Percentiles rank a stretch among this genome's conserved stretches.
phyloP scores from a whole-genome alignment of 805 yeast genomes.

The Jamesozyma gamospora region DNA sequence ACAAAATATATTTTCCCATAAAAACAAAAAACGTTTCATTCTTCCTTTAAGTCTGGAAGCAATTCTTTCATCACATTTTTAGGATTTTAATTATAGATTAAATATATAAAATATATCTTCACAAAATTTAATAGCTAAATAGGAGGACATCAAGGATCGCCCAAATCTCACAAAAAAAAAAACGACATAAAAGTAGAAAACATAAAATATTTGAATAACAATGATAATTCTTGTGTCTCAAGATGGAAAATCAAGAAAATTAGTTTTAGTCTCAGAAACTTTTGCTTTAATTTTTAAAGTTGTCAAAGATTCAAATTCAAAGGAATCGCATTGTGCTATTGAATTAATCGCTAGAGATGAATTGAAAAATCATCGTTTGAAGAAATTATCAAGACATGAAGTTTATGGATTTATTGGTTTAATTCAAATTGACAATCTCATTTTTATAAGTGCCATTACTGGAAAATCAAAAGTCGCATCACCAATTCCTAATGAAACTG shows the following conservation, averaged over 20 bases:
- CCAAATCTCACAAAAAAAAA: too few relatives aligned
- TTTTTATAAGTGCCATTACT: conserved; percentile 71
- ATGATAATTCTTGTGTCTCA: conserved; percentile 23
- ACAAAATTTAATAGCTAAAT: too few relatives aligned
- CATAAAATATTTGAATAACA: neutral
- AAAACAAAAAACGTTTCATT: too few relatives aligned
- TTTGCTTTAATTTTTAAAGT: conserved; percentile 12
- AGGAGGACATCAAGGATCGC: too few relatives aligned
- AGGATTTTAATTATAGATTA: too few relatives aligned
- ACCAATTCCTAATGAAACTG: conserved; percentile 70
- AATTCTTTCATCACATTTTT: too few relatives aligned
- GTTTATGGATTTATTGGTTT: conserved; percentile 75
- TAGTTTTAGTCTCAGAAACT: conserved; percentile 10
- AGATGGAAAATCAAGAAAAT: conserved; percentile 6
- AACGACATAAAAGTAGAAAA: too few relatives aligned
- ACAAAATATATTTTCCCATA: too few relatives aligned
- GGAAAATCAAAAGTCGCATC: conserved; percentile 68
- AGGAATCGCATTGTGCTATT: conserved; percentile 34
- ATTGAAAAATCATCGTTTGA: conserved; percentile 32
- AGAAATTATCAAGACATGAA: conserved; percentile 35
- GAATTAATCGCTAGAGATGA: conserved; percentile 36
- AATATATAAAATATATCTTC: too few relatives aligned
- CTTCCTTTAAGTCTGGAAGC: too few relatives aligned
- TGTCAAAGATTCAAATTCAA: conserved; percentile 12
- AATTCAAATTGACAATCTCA: conserved; percentile 54